Evolutionary conservation across 768 basidiomycete genomes (phyloP), one percentile per base, ranked within the genome.

Genomic region (Boletus rubescentipes): DNA sequence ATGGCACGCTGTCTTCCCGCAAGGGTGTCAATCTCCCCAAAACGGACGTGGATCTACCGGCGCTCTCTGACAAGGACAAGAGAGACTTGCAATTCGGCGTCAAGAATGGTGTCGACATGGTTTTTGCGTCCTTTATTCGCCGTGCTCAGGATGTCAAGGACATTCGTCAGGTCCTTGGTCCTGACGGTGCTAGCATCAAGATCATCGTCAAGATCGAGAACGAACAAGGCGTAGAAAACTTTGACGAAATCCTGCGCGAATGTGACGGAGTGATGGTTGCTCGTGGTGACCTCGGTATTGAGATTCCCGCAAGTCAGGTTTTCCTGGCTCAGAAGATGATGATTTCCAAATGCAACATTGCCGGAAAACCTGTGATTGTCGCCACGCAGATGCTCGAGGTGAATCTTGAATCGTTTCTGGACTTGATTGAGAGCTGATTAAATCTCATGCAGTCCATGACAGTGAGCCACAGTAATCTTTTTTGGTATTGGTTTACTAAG

Each of bases 241-340:
- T 99, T 76, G 97, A 98, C 73, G 95, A 98, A 74, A 99, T 99
- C 66, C 73, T 99, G 65, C 86, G 81, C 65, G 97, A 89, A 72
- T 83, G 89, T 30, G 97, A 99, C 70, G 97, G 97, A 77, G 97
- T 99, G 63, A 99, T 99, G 97, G 97, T 99, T 61, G 97, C 97
- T 60, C 93, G 97, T 75, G 97, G 97, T 73, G 97, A 99, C 71
- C 81, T 99, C 46, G 97, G 97, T 72, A 99, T 99, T 66, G 97
- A 99, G 76, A 99, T 99, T 64, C 97, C 97, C n/a, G 93, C 97
- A 40, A 91, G 89, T 66, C 97, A 98, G 69, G 97, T 99, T 41
- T 99, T 99, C 82, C 79, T 98, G 65, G 97, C 97, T 9, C 97
- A 99, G 73, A 99, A 99, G 79, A 98, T 98, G 96, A 99, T 99